Percentiles rank a stretch among this genome's conserved stretches.
Conservation (phyloP, 164 flowering plant genomes). For the Warburgia ugandensis region DNA sequence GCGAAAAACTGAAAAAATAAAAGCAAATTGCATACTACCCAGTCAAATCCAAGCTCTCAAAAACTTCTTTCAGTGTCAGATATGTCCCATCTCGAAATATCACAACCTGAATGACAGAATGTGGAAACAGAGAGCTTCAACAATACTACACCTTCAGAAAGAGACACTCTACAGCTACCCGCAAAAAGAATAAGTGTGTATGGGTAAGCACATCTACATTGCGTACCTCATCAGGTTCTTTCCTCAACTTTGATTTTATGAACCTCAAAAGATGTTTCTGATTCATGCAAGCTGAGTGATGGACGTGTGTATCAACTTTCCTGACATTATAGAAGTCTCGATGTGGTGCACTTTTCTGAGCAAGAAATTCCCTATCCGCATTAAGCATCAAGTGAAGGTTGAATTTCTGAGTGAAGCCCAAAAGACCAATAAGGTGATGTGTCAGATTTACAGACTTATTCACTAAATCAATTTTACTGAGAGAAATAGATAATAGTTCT, state of each 20-base stretch:
- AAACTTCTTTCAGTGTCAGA: slow-evolving; percentile 88
- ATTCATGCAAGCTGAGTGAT: slow-evolving; percentile 99
- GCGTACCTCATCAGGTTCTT: slow-evolving; percentile 97
- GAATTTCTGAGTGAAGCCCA: slow-evolving; percentile 61
- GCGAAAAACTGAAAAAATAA: neutral
- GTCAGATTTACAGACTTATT: neutral
- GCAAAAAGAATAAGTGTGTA: too few species aligned
- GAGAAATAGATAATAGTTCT: too few species aligned
- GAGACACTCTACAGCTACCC: too few species aligned
- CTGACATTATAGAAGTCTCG: slow-evolving; percentile 98
- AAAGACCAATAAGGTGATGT: neutral
- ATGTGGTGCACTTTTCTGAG: slow-evolving; percentile 99
- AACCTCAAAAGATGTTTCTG: slow-evolving; percentile 96
- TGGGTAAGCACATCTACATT: neutral
- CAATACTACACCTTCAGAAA: too few species aligned
- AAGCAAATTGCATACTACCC: slow-evolving; percentile 39
- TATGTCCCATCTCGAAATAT: slow-evolving; percentile 97
- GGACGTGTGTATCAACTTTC: slow-evolving; percentile 98
- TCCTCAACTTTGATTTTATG: slow-evolving; percentile 90
- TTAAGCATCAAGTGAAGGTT: slow-evolving; percentile 97
- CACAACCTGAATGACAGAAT: slow-evolving; percentile 58
- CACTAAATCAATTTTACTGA: too few species aligned
- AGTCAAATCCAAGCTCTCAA: slow-evolving; percentile 92
- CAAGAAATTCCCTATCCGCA: slow-evolving; percentile 94
- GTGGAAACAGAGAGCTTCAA: neutral